phyloP scores from a whole-genome alignment of 2,329 filamentous ascomycete species.

The Apiospora phragmitis region DNA sequence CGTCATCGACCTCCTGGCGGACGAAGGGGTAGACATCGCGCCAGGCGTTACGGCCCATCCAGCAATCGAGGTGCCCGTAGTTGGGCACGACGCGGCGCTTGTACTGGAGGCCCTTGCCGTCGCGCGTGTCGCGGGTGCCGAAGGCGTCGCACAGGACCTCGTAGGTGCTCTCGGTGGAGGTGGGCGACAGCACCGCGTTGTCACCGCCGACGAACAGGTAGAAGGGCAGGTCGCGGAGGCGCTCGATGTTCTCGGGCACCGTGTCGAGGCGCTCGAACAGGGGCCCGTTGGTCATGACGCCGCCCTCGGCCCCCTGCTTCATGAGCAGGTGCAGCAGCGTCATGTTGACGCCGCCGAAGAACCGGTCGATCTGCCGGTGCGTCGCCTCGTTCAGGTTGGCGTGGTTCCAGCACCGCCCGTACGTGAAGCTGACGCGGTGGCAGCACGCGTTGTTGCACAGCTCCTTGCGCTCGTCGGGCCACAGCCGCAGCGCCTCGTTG shows the following conservation, averaged over 20 bases:
- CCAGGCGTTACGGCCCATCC: slow-evolving; percentile 61
- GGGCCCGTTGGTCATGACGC: slow-evolving; percentile 53
- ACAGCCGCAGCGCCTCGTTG: slow-evolving; percentile 59
- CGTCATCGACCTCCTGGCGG: slow-evolving; percentile 54
- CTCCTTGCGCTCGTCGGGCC: slow-evolving; percentile 55
- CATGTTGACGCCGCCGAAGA: slow-evolving; percentile 66
- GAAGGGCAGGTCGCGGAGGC: slow-evolving; percentile 54
- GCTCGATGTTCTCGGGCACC: slow-evolving; percentile 47
- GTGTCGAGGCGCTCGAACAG: slow-evolving; percentile 48
- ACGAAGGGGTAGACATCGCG: slow-evolving; percentile 61
- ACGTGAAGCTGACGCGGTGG: slow-evolving; percentile 60
- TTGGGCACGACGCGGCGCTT: slow-evolving; percentile 52
- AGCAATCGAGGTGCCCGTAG: slow-evolving; percentile 63
- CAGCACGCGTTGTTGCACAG: slow-evolving; percentile 63
- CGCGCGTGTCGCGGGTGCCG: slow-evolving; percentile 34
- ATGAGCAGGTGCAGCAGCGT: slow-evolving; percentile 56
- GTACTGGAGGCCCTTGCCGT: slow-evolving; percentile 43
- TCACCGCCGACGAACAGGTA: slow-evolving; percentile 56
- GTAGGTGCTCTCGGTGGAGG: slow-evolving; percentile 54
- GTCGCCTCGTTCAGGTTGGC: slow-evolving; percentile 65
- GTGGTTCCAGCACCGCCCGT: slow-evolving; percentile 66
- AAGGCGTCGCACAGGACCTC: slow-evolving; percentile 53
- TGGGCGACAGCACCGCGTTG: slow-evolving; percentile 56
- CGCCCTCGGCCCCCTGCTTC: slow-evolving; percentile 51
- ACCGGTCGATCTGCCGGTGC: slow-evolving; percentile 60